These are phyloP conservation scores for Candida parachauliodes DNA, from an alignment of 805 yeast species.

Conservation along the genomic window DNA sequence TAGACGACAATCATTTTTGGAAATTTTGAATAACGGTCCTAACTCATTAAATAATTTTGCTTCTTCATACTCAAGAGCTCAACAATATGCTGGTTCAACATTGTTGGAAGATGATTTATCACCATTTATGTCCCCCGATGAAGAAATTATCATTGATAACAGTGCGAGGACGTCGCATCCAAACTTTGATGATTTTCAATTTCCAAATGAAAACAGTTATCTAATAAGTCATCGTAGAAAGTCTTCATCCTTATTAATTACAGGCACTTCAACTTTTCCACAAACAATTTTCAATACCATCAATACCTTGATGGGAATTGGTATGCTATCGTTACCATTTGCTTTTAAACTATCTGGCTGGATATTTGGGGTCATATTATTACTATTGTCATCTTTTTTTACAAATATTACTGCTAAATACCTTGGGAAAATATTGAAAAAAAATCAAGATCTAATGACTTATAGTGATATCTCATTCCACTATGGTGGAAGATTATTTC, in stretches of 20 bases:
- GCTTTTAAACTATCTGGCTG: slow-evolving; percentile 70
- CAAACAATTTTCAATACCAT: slow-evolving; percentile 68
- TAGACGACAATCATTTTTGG: slow-evolving; percentile 28
- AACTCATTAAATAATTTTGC: slow-evolving; percentile 40
- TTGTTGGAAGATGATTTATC: slow-evolving; percentile 16
- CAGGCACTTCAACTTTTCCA: slow-evolving; percentile 52
- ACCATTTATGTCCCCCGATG: slow-evolving; percentile 7
- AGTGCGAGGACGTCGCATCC: slow-evolving; percentile 1
- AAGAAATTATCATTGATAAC: slow-evolving; percentile 13
- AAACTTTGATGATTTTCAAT: too few relatives aligned
- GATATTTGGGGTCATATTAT: slow-evolving; percentile 45
- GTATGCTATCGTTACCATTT: slow-evolving; percentile 67
- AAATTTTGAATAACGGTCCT: slow-evolving; percentile 23
- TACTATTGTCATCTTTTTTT: slow-evolving; percentile 43
- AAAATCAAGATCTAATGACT: slow-evolving; percentile 39
- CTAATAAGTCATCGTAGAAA: slow-evolving; percentile 9
- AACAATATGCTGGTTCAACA: slow-evolving; percentile 21
- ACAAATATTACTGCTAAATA: slow-evolving; percentile 54
- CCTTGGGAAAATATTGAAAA: slow-evolving; percentile 45
- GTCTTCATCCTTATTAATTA: slow-evolving; percentile 11
- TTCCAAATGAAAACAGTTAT: slow-evolving; percentile 14
- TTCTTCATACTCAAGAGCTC: slow-evolving; percentile 37
- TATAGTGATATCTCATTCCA: slow-evolving; percentile 58
- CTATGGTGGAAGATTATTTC: slow-evolving; percentile 45
- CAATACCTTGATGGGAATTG: slow-evolving; percentile 73